Evolutionary conservation across 768 basidiomycete genomes (phyloP).

Genomic region (Naganishia kalamii): DNA sequence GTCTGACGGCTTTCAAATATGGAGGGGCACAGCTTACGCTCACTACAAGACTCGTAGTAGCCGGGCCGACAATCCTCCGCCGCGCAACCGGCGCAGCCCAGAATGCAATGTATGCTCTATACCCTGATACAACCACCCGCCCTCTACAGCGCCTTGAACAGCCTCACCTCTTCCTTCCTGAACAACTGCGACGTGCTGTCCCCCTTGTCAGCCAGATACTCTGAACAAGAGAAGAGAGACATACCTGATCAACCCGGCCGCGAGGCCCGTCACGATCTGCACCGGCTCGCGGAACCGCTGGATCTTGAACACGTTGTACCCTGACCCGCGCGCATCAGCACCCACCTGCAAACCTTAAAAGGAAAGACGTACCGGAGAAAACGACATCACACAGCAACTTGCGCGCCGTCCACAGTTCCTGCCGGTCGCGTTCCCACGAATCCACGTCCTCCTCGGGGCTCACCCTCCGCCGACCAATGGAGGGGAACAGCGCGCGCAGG

Average conservation of each 20-base stretch:
- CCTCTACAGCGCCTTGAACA: neutral
- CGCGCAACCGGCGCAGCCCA: neutral
- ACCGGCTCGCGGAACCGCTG: neutral
- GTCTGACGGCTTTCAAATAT: no score
- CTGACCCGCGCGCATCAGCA: neutral
- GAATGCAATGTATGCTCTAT: neutral
- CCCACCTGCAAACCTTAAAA: neutral
- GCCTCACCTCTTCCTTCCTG: conserved; percentile 10
- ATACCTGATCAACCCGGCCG: conserved; percentile 17
- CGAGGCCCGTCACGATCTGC: conserved; percentile 10
- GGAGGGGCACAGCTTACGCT: no score
- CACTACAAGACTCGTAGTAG: no score
- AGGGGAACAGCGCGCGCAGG: conserved; percentile 3
- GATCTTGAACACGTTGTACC: conserved; percentile 13
- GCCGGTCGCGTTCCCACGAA: neutral
- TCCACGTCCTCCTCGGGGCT: conserved; percentile 9
- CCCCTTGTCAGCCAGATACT: neutral
- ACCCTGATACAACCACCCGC: neutral
- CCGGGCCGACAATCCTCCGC: neutral
- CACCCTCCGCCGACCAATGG: neutral
- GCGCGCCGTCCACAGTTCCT: conserved; percentile 13
- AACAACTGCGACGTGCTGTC: neutral
- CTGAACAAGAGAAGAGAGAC: neutral
- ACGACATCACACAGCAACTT: conserved; percentile 16
- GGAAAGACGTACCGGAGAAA: conserved; percentile 1